Conservation (phyloP, 352 stramenopile species). For the Globisporangium heterothallicum region DNA sequence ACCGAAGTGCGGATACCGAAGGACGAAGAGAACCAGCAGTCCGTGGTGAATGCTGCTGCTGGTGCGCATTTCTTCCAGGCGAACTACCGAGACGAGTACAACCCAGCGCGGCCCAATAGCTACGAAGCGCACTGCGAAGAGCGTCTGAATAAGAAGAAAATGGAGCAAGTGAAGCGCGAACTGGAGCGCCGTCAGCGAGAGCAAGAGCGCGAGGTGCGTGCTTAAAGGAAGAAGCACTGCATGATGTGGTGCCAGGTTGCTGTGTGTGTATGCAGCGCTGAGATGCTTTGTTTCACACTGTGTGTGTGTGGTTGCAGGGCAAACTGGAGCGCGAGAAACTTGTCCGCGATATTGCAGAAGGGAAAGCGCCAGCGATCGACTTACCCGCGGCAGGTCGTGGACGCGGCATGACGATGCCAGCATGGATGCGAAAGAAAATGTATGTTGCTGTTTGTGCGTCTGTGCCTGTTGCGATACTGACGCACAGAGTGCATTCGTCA, state of each 20-base stretch:
- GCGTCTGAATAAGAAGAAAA: slow-evolving; percentile 60
- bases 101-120: slow-evolving; percentile 83
- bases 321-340: slow-evolving; percentile 69
- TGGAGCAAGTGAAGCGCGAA: slow-evolving; percentile 78
- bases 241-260: background rate
- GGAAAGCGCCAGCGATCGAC: slow-evolving; percentile 46
- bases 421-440: slow-evolving; percentile 92
- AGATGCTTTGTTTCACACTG: background rate
- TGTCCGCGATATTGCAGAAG: slow-evolving; percentile 62
- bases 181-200: slow-evolving; percentile 71
- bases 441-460: slow-evolving; percentile 20
- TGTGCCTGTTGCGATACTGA: background rate
- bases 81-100: slow-evolving; percentile 82
- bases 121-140: slow-evolving; percentile 87
- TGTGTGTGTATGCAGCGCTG: background rate
- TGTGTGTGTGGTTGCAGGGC: slow-evolving; percentile 20
- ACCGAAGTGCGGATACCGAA: slow-evolving; percentile 35
- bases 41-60: background rate
- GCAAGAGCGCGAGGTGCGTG: slow-evolving; percentile 58
- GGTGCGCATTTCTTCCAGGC: slow-evolving; percentile 59
- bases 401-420: slow-evolving; percentile 87
- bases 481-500: slow-evolving; percentile 11
- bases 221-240: background rate
- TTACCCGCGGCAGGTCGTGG: slow-evolving; percentile 58
- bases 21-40: slow-evolving; percentile 15